These are phyloP conservation scores for Aspergillus neotritici DNA, from an alignment of 2,329 filamentous ascomycete species.

Conservation along the genomic window DNA sequence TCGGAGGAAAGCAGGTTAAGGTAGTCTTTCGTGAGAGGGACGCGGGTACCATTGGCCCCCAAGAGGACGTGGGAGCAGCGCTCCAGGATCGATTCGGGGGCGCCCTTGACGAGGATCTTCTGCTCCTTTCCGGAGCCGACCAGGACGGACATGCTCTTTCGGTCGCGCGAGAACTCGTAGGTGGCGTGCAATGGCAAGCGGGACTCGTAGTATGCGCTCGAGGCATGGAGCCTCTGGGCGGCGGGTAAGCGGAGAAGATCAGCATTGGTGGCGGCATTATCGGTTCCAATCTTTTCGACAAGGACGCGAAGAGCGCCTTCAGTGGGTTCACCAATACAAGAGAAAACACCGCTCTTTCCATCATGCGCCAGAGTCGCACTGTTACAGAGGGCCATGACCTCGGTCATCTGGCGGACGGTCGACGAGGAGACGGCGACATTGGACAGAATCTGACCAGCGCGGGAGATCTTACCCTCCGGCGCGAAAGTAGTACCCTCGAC, in stretches of 20 bases:
- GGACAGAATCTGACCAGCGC: conserved; percentile 61
- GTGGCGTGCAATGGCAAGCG: conserved; percentile 71
- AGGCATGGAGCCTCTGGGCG: conserved; percentile 66
- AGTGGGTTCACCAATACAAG: conserved; percentile 86
- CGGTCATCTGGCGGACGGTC: conserved; percentile 72
- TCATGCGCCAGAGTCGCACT: conserved; percentile 81
- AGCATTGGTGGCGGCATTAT: conserved; percentile 56
- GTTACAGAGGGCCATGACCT: conserved; percentile 74
- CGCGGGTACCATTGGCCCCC: conserved; percentile 71
- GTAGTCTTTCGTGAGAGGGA: conserved; percentile 65
- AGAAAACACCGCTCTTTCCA: conserved; percentile 64
- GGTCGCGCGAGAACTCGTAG: conserved; percentile 94
- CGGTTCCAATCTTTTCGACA: conserved; percentile 89
- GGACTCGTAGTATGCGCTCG: conserved; percentile 79
- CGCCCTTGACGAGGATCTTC: conserved; percentile 90
- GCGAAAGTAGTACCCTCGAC: conserved; percentile 91
- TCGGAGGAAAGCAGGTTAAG: conserved; percentile 67
- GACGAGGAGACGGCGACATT: conserved; percentile 65
- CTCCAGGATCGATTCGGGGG: conserved; percentile 88
- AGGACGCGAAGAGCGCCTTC: conserved; percentile 88
- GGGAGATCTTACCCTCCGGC: conserved; percentile 68
- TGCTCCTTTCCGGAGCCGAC: conserved; percentile 64
- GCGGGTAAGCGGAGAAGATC: conserved; percentile 44
- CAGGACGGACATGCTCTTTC: conserved; percentile 98
- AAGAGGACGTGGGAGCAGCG: conserved; percentile 78